Evolutionary conservation across 148 eudicot species (phyloP).

Genomic region (Drosera capensis): DNA sequence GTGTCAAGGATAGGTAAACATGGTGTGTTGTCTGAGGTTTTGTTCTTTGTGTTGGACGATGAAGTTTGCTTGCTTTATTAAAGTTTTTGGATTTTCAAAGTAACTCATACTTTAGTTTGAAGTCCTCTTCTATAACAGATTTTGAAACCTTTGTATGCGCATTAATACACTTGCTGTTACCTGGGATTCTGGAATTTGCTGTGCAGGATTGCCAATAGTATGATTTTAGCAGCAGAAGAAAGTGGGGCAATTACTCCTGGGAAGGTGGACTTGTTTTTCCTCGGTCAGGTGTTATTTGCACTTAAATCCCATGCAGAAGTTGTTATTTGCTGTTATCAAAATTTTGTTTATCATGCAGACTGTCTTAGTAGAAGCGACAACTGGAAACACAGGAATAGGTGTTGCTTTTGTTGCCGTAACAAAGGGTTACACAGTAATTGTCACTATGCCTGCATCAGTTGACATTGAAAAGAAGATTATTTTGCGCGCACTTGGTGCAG

Average conservation of each 20-base stretch:
- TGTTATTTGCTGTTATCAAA: background rate
- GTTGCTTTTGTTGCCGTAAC: constrained; percentile 58
- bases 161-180: background rate
- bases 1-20: constrained; percentile 62
- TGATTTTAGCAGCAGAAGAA: constrained; percentile 63
- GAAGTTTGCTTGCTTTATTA: background rate
- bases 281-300: background rate
- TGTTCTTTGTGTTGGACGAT: background rate
- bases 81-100: too few species aligned
- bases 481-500: constrained; percentile 59
- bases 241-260: constrained; percentile 52
- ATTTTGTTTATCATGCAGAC: constrained; percentile 16
- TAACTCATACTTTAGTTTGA: background rate
- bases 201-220: constrained; percentile 45
- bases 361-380: constrained; percentile 57
- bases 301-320: background rate
- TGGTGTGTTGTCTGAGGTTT: background rate
- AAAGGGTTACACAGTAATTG: constrained; percentile 44
- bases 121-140: background rate
- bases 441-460: constrained; percentile 54
- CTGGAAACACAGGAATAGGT: constrained; percentile 61
- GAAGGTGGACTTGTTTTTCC: constrained; percentile 23
- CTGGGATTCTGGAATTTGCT: constrained; percentile 3
- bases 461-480: constrained; percentile 50
- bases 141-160: background rate